A percentile compares a stretch with the other conserved stretches of the same genome.
phyloP scores from a whole-genome alignment of 2,329 filamentous ascomycete species.

The Coniochaeta sp. region DNA sequence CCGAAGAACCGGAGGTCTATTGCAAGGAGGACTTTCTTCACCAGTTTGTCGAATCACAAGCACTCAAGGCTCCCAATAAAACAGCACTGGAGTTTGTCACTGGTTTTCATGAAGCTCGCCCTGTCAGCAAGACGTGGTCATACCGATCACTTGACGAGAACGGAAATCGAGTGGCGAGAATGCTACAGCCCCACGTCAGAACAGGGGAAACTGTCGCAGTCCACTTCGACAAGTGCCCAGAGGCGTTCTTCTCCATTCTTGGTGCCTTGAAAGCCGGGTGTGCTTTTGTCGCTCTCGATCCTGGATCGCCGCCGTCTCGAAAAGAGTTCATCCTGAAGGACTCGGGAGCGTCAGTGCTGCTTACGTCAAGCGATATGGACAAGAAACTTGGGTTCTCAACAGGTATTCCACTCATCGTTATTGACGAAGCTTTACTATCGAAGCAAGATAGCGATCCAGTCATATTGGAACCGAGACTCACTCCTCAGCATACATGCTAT shows the following conservation, averaged over 20 bases:
- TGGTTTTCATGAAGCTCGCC: constrained; percentile 33
- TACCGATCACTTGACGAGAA: constrained; percentile 65
- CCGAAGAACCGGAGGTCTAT: constrained; percentile 48
- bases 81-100: constrained; percentile 70
- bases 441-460: constrained; percentile 13
- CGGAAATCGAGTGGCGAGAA: constrained; percentile 64
- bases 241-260: constrained; percentile 75
- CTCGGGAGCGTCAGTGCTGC: constrained; percentile 55
- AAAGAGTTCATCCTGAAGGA: constrained; percentile 74
- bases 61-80: constrained; percentile 45
- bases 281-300: constrained; percentile 74
- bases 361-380: constrained; percentile 38
- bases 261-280: constrained; percentile 79
- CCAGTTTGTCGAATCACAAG: constrained; percentile 66
- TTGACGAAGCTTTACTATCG: constrained; percentile 23
- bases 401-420: constrained; percentile 22
- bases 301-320: constrained; percentile 62
- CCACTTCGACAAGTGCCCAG: constrained; percentile 78
- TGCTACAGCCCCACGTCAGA: constrained; percentile 44
- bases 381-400: constrained; percentile 23
- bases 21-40: constrained; percentile 60
- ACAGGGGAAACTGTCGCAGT: constrained; percentile 62
- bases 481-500: constrained; percentile 60
- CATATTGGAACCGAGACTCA: constrained; percentile 22
- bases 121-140: constrained; percentile 55